Percentiles rank a stretch among this genome's conserved stretches.
Evolutionary conservation across 345 rosid species (phyloP).

Genomic region (Linum tenue): DNA sequence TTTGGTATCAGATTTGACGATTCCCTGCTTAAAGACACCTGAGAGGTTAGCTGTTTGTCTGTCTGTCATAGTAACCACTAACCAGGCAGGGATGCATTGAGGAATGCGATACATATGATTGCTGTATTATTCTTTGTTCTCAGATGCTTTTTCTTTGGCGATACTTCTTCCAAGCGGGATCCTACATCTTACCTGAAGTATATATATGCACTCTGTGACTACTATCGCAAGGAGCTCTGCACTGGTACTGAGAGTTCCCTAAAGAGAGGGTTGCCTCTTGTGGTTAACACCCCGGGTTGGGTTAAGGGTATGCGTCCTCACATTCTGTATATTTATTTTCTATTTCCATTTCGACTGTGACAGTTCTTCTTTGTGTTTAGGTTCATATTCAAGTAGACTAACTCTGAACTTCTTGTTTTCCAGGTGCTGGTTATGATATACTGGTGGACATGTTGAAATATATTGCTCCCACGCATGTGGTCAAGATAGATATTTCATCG

Average conservation of each 20-base stretch:
- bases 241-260: slow-evolving; percentile 27
- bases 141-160: slow-evolving; percentile 86
- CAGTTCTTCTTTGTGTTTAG: neutral
- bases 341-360: slow-evolving; percentile 1
- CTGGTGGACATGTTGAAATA: slow-evolving; percentile 65
- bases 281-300: slow-evolving; percentile 95
- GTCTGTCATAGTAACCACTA: too few relatives aligned
- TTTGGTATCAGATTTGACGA: slow-evolving; percentile 48
- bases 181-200: slow-evolving; percentile 63
- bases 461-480: slow-evolving; percentile 70
- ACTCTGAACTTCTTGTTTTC: slow-evolving; percentile 7
- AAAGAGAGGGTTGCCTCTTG: slow-evolving; percentile 51
- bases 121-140: slow-evolving; percentile 3
- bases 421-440: slow-evolving; percentile 86
- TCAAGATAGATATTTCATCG: slow-evolving; percentile 69
- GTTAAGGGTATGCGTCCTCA: slow-evolving; percentile 57
- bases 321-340: neutral
- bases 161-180: slow-evolving; percentile 76
- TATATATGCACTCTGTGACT: slow-evolving; percentile 45
- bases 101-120: neutral
- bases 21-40: slow-evolving; percentile 89
- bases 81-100: neutral
- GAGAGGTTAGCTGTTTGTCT: slow-evolving; percentile 47
- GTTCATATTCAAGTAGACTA: neutral
- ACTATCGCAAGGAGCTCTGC: slow-evolving; percentile 44